Conservation (phyloP, 2,329 filamentous ascomycete genomes). For the Capronia coronata region DNA sequence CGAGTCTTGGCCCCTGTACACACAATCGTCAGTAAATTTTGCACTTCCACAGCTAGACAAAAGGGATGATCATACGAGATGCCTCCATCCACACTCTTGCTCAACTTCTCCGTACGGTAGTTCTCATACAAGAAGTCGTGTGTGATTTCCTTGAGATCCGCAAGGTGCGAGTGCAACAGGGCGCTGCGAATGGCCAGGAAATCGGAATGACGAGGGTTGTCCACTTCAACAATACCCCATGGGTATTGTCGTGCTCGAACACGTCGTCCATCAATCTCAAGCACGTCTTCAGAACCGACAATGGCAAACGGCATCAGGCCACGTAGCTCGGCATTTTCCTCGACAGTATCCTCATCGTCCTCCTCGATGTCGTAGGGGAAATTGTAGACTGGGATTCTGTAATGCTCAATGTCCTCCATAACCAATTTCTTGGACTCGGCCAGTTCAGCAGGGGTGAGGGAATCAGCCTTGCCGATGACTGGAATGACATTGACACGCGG, state of each 20-base stretch:
- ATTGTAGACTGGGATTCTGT: conserved; percentile 99
- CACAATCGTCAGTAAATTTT: conserved; percentile 23
- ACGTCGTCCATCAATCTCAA: conserved; percentile 88
- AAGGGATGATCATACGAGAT: conserved; percentile 60
- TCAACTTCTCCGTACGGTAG: conserved; percentile 99
- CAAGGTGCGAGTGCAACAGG: conserved; percentile 93
- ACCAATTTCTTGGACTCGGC: conserved; percentile 99
- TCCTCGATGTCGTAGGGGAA: conserved; percentile 99
- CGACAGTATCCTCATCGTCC: conserved; percentile 97
- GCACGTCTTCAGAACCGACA: conserved; percentile 89
- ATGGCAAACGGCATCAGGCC: conserved; percentile 99
- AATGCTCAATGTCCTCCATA: conserved; percentile 99
- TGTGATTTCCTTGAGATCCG: conserved; percentile 98
- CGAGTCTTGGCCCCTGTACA: conserved; percentile 58
- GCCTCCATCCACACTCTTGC: conserved; percentile 95
- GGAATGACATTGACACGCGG: conserved; percentile 98
- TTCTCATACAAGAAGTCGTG: conserved; percentile 99
- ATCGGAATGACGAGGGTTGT: conserved; percentile 97
- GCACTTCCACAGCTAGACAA: conserved; percentile 13
- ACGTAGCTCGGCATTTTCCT: conserved; percentile 96
- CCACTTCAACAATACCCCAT: conserved; percentile 97
- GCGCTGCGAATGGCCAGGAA: conserved; percentile 96
- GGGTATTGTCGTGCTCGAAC: conserved; percentile 96
- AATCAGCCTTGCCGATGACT: conserved; percentile 97
- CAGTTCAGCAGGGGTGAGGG: conserved; percentile 88